Conservation (phyloP, 2,329 filamentous ascomycete genomes). For the Colletotrichum abscissum region DNA sequence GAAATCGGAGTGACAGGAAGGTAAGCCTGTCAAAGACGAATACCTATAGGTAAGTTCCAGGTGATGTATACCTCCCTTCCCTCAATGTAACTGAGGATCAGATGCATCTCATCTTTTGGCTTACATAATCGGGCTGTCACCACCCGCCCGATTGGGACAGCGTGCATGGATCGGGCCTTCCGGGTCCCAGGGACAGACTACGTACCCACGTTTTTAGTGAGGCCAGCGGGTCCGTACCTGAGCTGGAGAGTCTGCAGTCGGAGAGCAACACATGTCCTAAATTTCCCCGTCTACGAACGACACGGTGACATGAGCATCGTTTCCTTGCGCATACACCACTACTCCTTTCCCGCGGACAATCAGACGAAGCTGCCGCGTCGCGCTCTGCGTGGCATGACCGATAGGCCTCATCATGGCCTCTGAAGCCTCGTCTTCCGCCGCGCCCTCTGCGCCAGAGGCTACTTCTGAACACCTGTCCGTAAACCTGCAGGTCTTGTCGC, state of each 20-base stretch:
- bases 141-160: slow-evolving; percentile 24
- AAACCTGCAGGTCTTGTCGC: slow-evolving; percentile 69
- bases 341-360: not conserved
- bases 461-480: slow-evolving; percentile 52
- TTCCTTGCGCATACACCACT: slow-evolving; percentile 11
- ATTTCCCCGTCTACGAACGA: slow-evolving; percentile 21
- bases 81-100: too few species aligned
- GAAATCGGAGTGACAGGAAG: too few species aligned
- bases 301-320: slow-evolving; percentile 31
- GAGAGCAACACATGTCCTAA: slow-evolving; percentile 34
- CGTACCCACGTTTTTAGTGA: slow-evolving; percentile 24
- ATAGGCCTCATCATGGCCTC: slow-evolving; percentile 51
- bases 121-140: slow-evolving; percentile 26
- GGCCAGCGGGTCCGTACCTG: slow-evolving; percentile 34
- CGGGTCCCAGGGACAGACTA: slow-evolving; percentile 20
- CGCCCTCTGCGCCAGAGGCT: slow-evolving; percentile 40
- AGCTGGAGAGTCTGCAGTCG: slow-evolving; percentile 25
- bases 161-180: slow-evolving; percentile 27
- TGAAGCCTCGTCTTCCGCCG: slow-evolving; percentile 41
- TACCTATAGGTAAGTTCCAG: too few species aligned
- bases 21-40: too few species aligned
- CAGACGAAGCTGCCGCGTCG: slow-evolving; percentile 30
- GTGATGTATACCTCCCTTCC: too few species aligned
- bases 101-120: slow-evolving; percentile 5
- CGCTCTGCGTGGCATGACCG: slow-evolving; percentile 32